phyloP scores from a whole-genome alignment of 371 early-diverging fungal genomes.

The Lichtheimia ramosa region DNA sequence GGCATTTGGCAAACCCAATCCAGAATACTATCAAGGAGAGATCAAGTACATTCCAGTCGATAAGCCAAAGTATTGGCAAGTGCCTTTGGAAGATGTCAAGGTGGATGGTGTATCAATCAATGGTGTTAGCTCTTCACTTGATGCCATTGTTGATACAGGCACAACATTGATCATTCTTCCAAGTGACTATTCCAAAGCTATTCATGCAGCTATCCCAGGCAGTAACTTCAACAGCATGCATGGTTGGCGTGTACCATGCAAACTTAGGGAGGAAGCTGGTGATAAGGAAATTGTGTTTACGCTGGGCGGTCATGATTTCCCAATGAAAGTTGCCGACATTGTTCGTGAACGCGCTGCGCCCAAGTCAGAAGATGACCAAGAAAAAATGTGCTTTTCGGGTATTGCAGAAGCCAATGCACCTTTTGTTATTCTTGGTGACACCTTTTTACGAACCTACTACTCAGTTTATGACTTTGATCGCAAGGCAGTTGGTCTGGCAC shows the following conservation, averaged over 20 bases:
- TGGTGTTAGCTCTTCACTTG: conserved; percentile 7
- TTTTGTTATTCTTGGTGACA: conserved; percentile 31
- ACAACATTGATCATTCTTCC: conserved; percentile 32
- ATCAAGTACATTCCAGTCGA: conserved; percentile 42
- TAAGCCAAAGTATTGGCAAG: conserved; percentile 52
- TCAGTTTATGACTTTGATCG: conserved; percentile 29
- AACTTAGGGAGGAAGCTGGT: conserved; percentile 13
- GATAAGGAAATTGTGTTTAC: conserved; percentile 15
- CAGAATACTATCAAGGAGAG: conserved; percentile 40
- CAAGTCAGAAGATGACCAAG: background rate
- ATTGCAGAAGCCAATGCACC: conserved; percentile 29
- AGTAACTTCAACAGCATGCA: conserved; percentile 23
- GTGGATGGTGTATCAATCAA: conserved; percentile 27
- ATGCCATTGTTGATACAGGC: conserved; percentile 45
- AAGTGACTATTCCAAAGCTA: conserved; percentile 26
- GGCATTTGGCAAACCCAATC: conserved; percentile 40
- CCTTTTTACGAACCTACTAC: conserved; percentile 35
- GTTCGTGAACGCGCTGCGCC: conserved; percentile 25
- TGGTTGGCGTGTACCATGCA: conserved; percentile 48
- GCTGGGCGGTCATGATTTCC: conserved; percentile 20
- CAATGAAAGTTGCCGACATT: conserved; percentile 10
- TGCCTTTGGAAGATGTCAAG: conserved; percentile 37
- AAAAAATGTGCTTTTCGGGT: conserved; percentile 36
- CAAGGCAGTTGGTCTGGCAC: conserved; percentile 25
- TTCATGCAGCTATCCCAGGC: conserved; percentile 45